Evolutionary conservation across 2,329 filamentous ascomycete genomes (phyloP).

Genomic region (Lecanicillium sp.): DNA sequence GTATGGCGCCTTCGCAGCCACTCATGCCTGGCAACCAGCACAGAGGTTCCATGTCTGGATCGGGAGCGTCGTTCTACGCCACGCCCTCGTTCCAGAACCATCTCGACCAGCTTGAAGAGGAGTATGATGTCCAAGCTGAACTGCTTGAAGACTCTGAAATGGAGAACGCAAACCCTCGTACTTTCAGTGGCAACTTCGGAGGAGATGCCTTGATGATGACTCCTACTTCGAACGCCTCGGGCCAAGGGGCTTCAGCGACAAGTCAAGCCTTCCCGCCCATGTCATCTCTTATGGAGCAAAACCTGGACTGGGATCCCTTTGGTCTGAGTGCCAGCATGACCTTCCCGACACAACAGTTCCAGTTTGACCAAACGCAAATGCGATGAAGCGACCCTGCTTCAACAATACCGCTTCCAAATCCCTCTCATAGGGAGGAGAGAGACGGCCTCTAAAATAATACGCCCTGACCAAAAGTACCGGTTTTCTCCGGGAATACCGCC

Average conservation of each 20-base stretch:
- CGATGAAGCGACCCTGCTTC: constrained; percentile 20
- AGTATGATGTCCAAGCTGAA: constrained; percentile 86
- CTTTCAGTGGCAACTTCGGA: constrained; percentile 43
- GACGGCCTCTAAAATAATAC: too few relatives aligned
- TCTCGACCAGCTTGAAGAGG: constrained; percentile 93
- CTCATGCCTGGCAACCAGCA: constrained; percentile 23
- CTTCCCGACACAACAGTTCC: constrained; percentile 77
- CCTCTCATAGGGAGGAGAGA: too few relatives aligned
- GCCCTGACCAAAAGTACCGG: too few relatives aligned
- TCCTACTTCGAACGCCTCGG: constrained; percentile 21
- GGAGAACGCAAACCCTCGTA: constrained; percentile 61
- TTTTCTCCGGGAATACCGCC: background rate
- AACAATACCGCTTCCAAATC: background rate
- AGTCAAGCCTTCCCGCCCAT: constrained; percentile 51
- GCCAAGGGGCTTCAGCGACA: constrained; percentile 22
- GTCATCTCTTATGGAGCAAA: constrained; percentile 63
- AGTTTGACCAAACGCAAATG: constrained; percentile 54
- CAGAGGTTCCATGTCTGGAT: constrained; percentile 26
- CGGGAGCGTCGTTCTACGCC: constrained; percentile 60
- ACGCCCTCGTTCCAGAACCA: constrained; percentile 83
- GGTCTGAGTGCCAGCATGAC: constrained; percentile 92
- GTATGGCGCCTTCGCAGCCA: constrained; percentile 19
- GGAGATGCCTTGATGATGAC: constrained; percentile 37
- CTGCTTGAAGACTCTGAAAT: constrained; percentile 79
- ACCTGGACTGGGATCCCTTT: constrained; percentile 88